Evolutionary conservation across 768 basidiomycete genomes (phyloP).

Genomic region (Leucosporidium yakuticum): DNA sequence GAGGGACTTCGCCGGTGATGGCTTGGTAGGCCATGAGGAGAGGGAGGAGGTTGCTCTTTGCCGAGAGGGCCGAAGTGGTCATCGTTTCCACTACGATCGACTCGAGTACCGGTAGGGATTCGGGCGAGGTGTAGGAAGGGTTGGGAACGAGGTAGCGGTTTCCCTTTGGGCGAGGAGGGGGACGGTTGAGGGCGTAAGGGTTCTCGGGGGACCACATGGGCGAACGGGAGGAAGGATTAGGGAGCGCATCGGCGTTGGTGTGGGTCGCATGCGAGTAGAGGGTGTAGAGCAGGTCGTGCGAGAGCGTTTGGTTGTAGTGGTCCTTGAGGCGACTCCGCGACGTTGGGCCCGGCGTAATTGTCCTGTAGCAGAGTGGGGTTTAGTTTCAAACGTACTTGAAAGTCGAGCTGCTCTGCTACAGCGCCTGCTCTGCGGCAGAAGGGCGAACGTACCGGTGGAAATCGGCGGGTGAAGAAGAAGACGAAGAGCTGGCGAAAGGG

Average conservation of each 20-base stretch:
- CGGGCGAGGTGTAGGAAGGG: conserved; percentile 56
- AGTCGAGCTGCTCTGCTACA: no score
- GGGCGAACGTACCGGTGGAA: no score
- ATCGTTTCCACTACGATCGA: conserved; percentile 79
- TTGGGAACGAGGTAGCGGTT: conserved; percentile 53
- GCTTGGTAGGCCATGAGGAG: conserved; percentile 81
- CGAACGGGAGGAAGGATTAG: conserved; percentile 50
- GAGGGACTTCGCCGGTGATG: conserved; percentile 69
- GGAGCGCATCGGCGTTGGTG: conserved; percentile 51
- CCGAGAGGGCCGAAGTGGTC: conserved; percentile 69
- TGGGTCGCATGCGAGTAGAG: conserved; percentile 68
- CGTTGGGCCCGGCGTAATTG: not conserved
- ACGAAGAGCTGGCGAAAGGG: no score
- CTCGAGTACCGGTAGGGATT: conserved; percentile 70
- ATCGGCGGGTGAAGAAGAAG: no score
- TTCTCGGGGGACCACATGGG: conserved; percentile 56
- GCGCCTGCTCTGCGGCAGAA: no score
- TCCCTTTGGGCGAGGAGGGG: conserved; percentile 60
- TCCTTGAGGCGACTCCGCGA: conserved; percentile 43
- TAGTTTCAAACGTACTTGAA: no score
- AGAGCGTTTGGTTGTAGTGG: conserved; percentile 76
- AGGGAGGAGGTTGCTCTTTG: conserved; percentile 67
- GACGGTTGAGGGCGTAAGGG: conserved; percentile 74
- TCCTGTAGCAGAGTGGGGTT: no score
- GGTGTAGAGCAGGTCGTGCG: conserved; percentile 89